These are phyloP conservation scores for Zanthoxylum bungeanum DNA, from an alignment of 345 rosid genomes.

Conservation along the genomic window DNA sequence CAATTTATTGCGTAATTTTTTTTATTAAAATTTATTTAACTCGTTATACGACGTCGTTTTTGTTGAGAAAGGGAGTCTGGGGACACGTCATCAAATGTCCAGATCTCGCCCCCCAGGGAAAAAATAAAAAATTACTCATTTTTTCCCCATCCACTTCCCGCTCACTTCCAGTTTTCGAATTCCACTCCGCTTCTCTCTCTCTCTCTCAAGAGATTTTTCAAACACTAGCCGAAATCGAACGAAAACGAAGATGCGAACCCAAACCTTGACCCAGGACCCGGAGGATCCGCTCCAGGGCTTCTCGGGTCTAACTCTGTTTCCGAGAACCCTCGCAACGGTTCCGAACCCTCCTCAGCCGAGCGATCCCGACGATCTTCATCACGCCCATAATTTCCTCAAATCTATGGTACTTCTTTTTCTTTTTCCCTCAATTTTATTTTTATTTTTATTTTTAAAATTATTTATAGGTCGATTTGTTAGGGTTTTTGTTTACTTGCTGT, in stretches of 20 bases:
- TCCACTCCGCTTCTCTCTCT: background rate
- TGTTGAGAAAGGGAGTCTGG: too few relatives aligned
- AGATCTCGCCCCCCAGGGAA: too few relatives aligned
- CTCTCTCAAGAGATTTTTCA: background rate
- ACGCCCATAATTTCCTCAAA: slow-evolving; percentile 50
- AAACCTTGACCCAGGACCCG: slow-evolving; percentile 2
- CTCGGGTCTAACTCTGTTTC: slow-evolving; percentile 60
- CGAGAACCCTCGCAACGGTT: slow-evolving; percentile 49
- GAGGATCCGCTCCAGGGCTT: slow-evolving; percentile 54
- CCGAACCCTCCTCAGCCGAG: slow-evolving; percentile 27
- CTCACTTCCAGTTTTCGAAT: slow-evolving; percentile 26
- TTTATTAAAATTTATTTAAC: too few relatives aligned
- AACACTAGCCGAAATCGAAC: background rate
- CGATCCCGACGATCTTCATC: slow-evolving; percentile 40
- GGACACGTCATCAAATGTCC: too few relatives aligned
- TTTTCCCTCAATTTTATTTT: background rate
- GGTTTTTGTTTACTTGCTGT: background rate
- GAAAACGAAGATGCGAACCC: background rate
- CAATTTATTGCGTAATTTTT: background rate
- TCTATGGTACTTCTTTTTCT: slow-evolving; percentile 40
- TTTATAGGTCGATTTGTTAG: background rate
- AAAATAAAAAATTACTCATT: background rate
- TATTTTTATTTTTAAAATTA: background rate
- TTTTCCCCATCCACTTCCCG: slow-evolving; percentile 20
- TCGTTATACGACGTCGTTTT: background rate